Evolutionary conservation across 1,284 basidiomycete species (phyloP).

Genomic region (Microbotryum lychnidis-dioicae): DNA sequence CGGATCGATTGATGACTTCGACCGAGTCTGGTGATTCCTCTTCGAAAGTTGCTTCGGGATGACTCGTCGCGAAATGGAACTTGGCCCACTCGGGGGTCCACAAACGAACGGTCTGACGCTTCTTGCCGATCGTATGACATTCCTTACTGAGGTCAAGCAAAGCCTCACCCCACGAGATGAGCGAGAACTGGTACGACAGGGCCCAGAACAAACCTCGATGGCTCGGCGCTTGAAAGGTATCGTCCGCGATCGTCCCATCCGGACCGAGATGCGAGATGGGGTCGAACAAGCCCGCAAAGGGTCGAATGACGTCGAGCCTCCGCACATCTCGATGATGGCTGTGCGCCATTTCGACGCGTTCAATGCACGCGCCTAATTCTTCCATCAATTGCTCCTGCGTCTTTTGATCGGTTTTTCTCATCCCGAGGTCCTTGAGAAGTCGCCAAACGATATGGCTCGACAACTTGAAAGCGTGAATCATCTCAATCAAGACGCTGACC

Average conservation of each 20-base stretch:
- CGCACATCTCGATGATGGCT: constrained; percentile 47
- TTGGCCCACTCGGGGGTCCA: constrained; percentile 54
- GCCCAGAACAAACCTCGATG: constrained; percentile 49
- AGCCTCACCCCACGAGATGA: constrained; percentile 51
- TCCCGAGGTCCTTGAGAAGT: too few species aligned
- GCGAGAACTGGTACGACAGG: constrained; percentile 61
- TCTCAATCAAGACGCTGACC: constrained; percentile 32
- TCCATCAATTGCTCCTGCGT: constrained; percentile 41
- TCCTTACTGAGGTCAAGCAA: constrained; percentile 49
- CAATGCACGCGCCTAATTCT: constrained; percentile 3
- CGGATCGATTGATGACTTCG: constrained; percentile 28
- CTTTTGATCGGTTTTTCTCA: constrained; percentile 34
- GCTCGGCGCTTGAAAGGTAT: constrained; percentile 9
- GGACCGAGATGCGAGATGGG: constrained; percentile 34
- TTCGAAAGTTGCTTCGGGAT: constrained; percentile 4
- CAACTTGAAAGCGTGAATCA: constrained; percentile 35
- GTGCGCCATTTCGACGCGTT: constrained; percentile 44
- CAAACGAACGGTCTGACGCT: constrained; percentile 45
- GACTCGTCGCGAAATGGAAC: constrained; percentile 7
- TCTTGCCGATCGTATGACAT: constrained; percentile 53
- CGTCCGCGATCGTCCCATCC: constrained; percentile 10
- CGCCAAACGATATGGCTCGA: too few species aligned
- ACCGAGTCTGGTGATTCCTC: constrained; percentile 49
- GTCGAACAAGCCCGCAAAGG: constrained; percentile 58
- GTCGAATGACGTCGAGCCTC: constrained; percentile 59